Evolutionary conservation across 345 rosid genomes (phyloP), one percentile per base, ranked within the genome.

Genomic region (Corymbia maculata): DNA sequence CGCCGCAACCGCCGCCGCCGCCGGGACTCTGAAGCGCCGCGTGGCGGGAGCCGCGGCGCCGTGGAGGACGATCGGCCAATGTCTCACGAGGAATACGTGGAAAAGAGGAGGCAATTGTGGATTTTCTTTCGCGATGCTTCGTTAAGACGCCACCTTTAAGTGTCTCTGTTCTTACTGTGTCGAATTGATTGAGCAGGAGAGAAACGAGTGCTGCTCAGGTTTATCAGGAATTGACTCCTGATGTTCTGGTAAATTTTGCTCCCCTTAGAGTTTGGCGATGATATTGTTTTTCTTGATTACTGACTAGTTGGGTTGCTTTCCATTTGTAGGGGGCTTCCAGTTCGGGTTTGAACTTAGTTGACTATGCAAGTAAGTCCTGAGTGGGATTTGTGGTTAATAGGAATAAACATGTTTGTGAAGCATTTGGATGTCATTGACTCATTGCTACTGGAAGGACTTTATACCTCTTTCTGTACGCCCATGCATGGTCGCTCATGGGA

Each of bases 71-170:
- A 92, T 66, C 93, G 93, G 53, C 96, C 95, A 2, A 92, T 94
- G 95, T 93, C 96, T 70, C 96, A 95, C 87, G 93, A 90, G 52
- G 98, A 93, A 90, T 95, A 94, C 88, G 89, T 95, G 36, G 86
- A 80, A 32, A 94, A 90, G 91, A 90, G 91, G 90, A 93, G 98
- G 98, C 70, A 87, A 86, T 75, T 75, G 14, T 75, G 26, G 45
- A 75, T 75, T 75, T 9, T 42, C 2, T 26, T 89, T n/a, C 12
- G 59, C 42, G 32, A 47, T 14, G 32, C 36, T 51, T 52, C 15
- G 10, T 88, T 7, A 45, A 80, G 30, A 32, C 14, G 52, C 80
- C 26, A 17, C 24, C 9, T 50, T 85, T 15, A 22, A 44, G 82
- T 19, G 2, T 51, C 24, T 22, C 79, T 90, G 36, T 70, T 86